A percentile compares a stretch with the other conserved stretches of the same genome.
Evolutionary conservation across 2,329 filamentous ascomycete genomes (phyloP).

Genomic region (Fusarium nematophilum): DNA sequence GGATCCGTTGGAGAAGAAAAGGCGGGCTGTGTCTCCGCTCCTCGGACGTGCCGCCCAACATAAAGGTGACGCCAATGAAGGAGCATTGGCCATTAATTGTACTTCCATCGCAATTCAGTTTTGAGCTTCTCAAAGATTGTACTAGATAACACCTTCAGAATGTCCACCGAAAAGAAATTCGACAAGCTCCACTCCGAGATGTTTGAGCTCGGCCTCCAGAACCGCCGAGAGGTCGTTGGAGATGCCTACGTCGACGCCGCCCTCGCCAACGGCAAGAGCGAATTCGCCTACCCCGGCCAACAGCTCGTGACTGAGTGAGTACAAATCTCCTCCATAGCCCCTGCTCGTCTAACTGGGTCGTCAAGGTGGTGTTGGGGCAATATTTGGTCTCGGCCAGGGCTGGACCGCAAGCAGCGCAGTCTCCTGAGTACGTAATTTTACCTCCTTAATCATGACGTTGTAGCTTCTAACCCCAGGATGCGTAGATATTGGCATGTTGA

Average conservation of each 20-base stretch:
- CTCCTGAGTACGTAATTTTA: slow-evolving; percentile 12
- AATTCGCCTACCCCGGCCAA: slow-evolving; percentile 69
- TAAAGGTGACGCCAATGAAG: not conserved
- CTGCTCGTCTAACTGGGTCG: too few species aligned
- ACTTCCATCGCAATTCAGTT: too few species aligned
- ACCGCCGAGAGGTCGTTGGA: slow-evolving; percentile 69
- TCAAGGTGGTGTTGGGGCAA: slow-evolving; percentile 64
- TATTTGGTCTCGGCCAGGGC: slow-evolving; percentile 71
- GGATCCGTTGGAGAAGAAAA: not conserved
- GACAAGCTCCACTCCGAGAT: slow-evolving; percentile 49
- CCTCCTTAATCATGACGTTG: not conserved
- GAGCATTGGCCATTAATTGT: not conserved
- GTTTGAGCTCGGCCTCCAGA: slow-evolving; percentile 69
- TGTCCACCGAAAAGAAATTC: slow-evolving; percentile 15
- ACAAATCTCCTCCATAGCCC: too few species aligned
- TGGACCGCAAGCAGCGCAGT: slow-evolving; percentile 69
- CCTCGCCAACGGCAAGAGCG: slow-evolving; percentile 60
- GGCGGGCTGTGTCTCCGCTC: too few species aligned
- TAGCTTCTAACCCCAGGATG: not conserved
- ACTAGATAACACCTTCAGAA: too few species aligned
- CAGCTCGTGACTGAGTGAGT: slow-evolving; percentile 67
- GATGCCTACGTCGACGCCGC: slow-evolving; percentile 68
- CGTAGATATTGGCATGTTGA: slow-evolving; percentile 69
- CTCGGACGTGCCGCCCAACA: not conserved
- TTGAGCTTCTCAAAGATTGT: too few species aligned